Base-by-base conservation (phyloP, 2,329 filamentous ascomycete genomes). In the Clonostachys solani region DNA sequence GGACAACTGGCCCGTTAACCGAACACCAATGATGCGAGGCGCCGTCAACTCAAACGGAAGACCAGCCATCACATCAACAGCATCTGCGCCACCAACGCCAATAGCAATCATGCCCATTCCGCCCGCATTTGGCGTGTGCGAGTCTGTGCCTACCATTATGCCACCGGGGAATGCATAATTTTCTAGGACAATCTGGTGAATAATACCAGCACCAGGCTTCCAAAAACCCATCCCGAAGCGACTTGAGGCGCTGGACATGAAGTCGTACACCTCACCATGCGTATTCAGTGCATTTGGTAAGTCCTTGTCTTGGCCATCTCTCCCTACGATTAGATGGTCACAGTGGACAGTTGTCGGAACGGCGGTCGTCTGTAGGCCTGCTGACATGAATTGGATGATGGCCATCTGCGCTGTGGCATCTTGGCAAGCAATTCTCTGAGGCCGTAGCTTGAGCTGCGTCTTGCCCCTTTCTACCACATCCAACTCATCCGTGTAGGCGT, bases 21-120 rank as follows among this genome's bases (percentile, higher is more conserved):
- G 86, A 49, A 89, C 80, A 78, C 86, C 86, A 65, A 89, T 87
- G 55, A 89, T 74, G 70, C 88, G 88, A 52, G 86, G 86, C 53
- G 86, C 86, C 74, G 42, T 43, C 13, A 43, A 10, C 16, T 43
- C 42, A 16, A 43, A 43, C 17, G 42, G 17, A 43, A 43, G 42
- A 33, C 42, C 42, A 23, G 17, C 17, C 42, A 43, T 43, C 13
- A 43, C 42, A 33, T 43, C 42, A 44, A 46, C 17, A 43, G 49
- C 18, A 33, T 43, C 42, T 18, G 42, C 42, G 10, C 42, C 42
- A 8, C 42, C 42, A 13, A 43, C 42, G 19, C 42, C 42, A 13
- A 43, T 33, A n/a, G 42, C 42, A 6, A 43, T 43, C 17, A 33
- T 43, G 42, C 42, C 42, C 42, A 43, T 43, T 15, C 42, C 42